Evolutionary conservation across 2,329 filamentous ascomycete genomes (phyloP), one percentile per base, ranked within the genome.

Genomic region (Colletotrichum musicola): DNA sequence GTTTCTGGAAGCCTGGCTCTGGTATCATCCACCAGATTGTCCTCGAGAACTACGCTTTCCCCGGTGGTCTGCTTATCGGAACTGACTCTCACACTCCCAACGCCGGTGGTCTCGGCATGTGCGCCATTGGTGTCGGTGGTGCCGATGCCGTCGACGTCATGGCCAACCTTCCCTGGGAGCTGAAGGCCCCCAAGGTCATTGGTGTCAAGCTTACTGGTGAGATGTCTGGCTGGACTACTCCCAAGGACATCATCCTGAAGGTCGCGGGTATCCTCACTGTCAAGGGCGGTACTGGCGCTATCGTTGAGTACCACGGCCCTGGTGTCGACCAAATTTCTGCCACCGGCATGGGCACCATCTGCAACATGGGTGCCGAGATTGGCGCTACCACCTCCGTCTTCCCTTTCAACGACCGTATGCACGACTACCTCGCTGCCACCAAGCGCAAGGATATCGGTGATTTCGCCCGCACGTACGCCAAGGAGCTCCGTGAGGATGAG

Each of bases 11-110:
- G 83, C 96, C 96, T 73, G 96, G 96, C 76, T 98, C 95, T 80
- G 96, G 96, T 88, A 99, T 98, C 81, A 99, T 99, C 77, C 96
- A 99, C 86, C 96, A 98, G 88, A 98, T 98, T 79, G 84, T 98
- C 72, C 90, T 98, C 68, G 96, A 99, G 87, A 98, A 98, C 89
- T 98, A 98, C 82, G 95, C 95, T 81, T 98, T 98, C 92, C 96
- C 96, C 73, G 96, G 96, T 89, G 95, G 92, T 89, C 90, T 99
- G 68, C 90, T 99, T 80, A 98, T 98, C 79, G 96, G 96, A 81
- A 98, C 95, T 75, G 95, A 98, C 82, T 97, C 94, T 66, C 96
- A 99, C 87, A 98, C 96, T 69, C 95, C 95, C 77, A 99, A 99
- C 81, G 95, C 90, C 78, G 95, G 95, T 87, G 95, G 95, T 89